A percentile compares a stretch with the other conserved stretches of the same genome.
phyloP scores from a whole-genome alignment of 441 rosid genomes.

The Metrosideros polymorpha region DNA sequence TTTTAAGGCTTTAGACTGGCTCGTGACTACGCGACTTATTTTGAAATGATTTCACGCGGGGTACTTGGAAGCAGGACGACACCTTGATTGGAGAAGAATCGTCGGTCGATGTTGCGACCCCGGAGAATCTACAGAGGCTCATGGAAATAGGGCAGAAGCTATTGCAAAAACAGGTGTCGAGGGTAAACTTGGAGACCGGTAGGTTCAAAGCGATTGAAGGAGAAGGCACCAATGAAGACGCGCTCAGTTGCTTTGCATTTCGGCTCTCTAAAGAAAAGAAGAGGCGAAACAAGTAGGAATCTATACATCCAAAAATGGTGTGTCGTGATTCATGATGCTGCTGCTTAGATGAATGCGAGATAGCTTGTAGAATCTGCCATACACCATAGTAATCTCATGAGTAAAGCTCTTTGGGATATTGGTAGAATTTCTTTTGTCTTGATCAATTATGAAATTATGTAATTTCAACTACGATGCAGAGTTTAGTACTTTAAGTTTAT shows the following conservation, averaged over 20 bases:
- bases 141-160: conserved; percentile 3
- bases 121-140: conserved; percentile 8
- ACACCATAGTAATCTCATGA: not conserved
- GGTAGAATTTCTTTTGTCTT: not conserved
- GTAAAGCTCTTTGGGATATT: not conserved
- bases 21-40: not conserved
- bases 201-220: conserved; percentile 1
- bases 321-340: not conserved
- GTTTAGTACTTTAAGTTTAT: not conserved
- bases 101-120: conserved; percentile 5
- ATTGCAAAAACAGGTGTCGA: conserved; percentile 8
- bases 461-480: not conserved
- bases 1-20: not conserved
- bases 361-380: not conserved
- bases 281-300: not conserved
- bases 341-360: not conserved
- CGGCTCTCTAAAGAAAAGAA: conserved; percentile 5
- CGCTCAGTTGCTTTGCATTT: conserved; percentile 13
- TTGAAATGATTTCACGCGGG: not conserved
- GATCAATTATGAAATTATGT: not conserved
- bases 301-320: not conserved
- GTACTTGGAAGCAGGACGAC: not conserved
- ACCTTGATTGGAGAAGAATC: conserved; percentile 3
- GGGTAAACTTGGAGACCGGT: conserved; percentile 13
- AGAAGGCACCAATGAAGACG: conserved; percentile 13